Evolutionary conservation across 306 rosid species (phyloP), one percentile per base, ranked within the genome.

Genomic region (Prunus mongolica): DNA sequence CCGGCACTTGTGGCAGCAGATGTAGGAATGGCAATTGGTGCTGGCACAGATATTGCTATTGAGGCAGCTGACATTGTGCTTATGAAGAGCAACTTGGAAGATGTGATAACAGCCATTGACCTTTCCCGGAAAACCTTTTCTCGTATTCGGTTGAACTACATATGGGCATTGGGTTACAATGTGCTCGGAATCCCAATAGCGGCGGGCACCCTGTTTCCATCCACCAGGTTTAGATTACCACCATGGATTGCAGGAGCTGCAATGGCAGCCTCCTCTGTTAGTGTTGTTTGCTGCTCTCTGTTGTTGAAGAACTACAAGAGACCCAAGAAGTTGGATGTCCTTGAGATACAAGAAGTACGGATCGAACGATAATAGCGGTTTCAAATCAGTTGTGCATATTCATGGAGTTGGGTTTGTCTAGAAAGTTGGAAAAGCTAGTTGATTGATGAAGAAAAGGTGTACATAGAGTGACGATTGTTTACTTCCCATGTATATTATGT

Each of bases 211-310:
- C 82, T 93, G 62, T 93, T 75, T 67, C 93, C 98, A 1, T 86
- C 85, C 34, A 86, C 93, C 16, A 71, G 85, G 61, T 85, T 90
- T 72, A 71, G 96, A 12, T 67, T 90, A 62, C 98, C 95, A 0
- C 98, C 98, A n/a, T 93, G 98, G 96, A 78, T 93, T 81, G 98
- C 98, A 30, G 96, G 98, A 67, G 98, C 93, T 44, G 96, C 98
- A 57, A 93, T 93, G 98, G 98, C 96, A 38, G 96, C 98, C 22
- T 93, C 97, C 65, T 93, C 98, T 54, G 81, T 93, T n/a, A 90
- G 91, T 72, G 98, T 93, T 41, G 96, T 93, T 27, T 93, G 94
- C 58, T 90, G 93, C 64, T 93, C 96, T 62, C 83, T 90, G 66
- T 79, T 90, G 88, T 79, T 93, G 57, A 90, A 85, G 83, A 80